Base-by-base conservation (phyloP, 257 asterid species). In the Fraxinus quadrangulata region DNA sequence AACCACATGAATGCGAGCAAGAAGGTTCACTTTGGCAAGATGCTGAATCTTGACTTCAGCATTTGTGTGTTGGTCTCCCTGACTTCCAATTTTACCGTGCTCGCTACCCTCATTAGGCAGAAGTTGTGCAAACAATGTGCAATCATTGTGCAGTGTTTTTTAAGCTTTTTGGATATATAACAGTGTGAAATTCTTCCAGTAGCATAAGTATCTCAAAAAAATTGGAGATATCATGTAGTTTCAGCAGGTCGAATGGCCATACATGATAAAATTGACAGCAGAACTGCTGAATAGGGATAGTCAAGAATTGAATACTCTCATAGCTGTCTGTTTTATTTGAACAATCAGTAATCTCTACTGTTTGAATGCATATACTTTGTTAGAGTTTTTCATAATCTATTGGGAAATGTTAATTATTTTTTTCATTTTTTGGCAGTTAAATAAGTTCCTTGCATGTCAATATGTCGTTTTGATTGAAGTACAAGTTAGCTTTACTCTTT, bases 31-130 rank as follows among this genome's bases (percentile, higher is more conserved):
- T 94, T 34, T 82, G 83, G 75, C 90, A 84, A 72, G 88, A 90
- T 68, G 97, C 96, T 0, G 92, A 84, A 3, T 69, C 78, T 59
- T 94, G 97, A 96, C 92, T 90, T 42, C 77, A 37, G 54, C 28
- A 13, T 24, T 63, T 88, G 88, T 76, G 89, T 6, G 96, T 91
- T 67, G 19, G 0, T 39, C 91, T 87, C 2, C 94, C 91, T 0
- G 99, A 94, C 75, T 90, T 85, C 87, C 84, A 87, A 6, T 89
- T 90, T 73, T 94, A 91, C 75, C 89, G 84, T n/a, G 1, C 81
- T 67, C 89, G 82, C 77, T 71, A 79, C 72, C 69, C 87, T 75
- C 85, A 39, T 11, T 39, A 2, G 10, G 45, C 45, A 39, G 45
- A 34, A 34, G 37, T 34, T 34, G 37, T 34, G 37, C 37, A 34